phyloP scores from a whole-genome alignment of 257 asterid species.

The Nicotiana noctiflora region DNA sequence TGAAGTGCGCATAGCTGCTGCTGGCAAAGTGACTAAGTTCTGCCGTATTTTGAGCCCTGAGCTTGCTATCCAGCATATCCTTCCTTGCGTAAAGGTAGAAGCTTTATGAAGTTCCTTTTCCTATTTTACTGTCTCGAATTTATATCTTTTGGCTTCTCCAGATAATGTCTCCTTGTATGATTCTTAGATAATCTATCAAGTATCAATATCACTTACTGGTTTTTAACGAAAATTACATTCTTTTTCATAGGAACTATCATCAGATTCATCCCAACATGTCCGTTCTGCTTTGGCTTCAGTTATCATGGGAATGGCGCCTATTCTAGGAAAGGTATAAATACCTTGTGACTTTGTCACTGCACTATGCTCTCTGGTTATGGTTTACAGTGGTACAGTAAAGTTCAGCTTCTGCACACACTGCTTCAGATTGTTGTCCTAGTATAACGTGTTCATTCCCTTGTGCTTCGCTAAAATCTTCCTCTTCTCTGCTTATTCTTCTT shows the following conservation, averaged over 20 bases:
- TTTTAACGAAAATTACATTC: not conserved
- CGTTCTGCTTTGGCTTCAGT: conserved; percentile 46
- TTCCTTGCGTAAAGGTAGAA: conserved; percentile 37
- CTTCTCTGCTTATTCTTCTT: not conserved
- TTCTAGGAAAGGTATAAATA: conserved; percentile 31
- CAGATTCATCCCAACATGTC: conserved; percentile 42
- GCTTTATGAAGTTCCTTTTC: not conserved
- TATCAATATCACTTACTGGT: not conserved
- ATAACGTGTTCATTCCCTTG: not conserved
- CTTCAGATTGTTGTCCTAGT: too few relatives aligned
- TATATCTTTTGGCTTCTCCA: not conserved
- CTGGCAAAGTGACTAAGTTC: conserved; percentile 41
- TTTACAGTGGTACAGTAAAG: not conserved
- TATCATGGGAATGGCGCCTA: conserved; percentile 42
- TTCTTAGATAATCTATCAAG: not conserved
- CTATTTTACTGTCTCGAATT: not conserved
- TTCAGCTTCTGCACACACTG: not conserved
- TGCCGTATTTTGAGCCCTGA: conserved; percentile 36
- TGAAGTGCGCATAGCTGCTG: conserved; percentile 44
- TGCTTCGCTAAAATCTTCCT: not conserved
- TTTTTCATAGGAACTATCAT: conserved; percentile 25
- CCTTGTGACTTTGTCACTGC: not conserved
- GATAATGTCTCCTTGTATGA: not conserved
- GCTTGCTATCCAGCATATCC: conserved; percentile 33
- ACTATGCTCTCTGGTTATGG: not conserved